phyloP scores from a whole-genome alignment of 2,329 filamentous ascomycete genomes.

The Lachnellula arida region DNA sequence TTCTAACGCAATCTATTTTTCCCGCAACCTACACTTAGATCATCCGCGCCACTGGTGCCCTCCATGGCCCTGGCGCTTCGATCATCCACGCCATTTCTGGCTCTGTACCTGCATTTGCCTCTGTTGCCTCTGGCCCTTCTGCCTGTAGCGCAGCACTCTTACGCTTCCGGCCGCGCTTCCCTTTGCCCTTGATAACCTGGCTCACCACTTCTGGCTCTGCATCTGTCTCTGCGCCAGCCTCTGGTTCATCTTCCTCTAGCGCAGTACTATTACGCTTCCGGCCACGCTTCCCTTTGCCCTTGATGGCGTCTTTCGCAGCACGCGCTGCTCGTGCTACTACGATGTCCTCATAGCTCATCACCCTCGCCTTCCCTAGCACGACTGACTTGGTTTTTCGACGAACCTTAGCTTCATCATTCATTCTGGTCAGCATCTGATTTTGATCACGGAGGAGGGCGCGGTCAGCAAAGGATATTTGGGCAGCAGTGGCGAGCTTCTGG shows the following conservation, averaged over 20 bases:
- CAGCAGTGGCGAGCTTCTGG: slow-evolving; percentile 13
- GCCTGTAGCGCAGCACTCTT: neutral
- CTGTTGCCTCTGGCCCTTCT: neutral
- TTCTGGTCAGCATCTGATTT: slow-evolving; percentile 15
- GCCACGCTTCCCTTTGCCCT: slow-evolving; percentile 4
- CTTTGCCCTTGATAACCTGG: neutral
- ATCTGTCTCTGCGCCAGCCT: neutral
- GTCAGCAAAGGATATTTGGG: neutral
- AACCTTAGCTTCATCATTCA: slow-evolving; percentile 13
- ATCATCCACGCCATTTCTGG: neutral
- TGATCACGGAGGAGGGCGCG: slow-evolving; percentile 26
- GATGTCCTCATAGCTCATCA: slow-evolving; percentile 26
- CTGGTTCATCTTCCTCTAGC: neutral
- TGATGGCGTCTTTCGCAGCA: neutral
- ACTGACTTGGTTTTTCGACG: slow-evolving; percentile 5
- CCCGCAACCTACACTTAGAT: no score
- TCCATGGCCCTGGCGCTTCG: no score
- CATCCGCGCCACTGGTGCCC: no score
- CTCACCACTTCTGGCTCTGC: neutral
- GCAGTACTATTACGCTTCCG: slow-evolving; percentile 10
- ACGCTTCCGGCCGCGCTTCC: neutral
- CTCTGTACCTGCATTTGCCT: neutral
- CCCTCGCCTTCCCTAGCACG: slow-evolving; percentile 14
- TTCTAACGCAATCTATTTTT: no score
- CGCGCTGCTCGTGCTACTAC: no score